Conservation (phyloP, 129 eudicot genomes). For the Centaurea solstitialis region DNA sequence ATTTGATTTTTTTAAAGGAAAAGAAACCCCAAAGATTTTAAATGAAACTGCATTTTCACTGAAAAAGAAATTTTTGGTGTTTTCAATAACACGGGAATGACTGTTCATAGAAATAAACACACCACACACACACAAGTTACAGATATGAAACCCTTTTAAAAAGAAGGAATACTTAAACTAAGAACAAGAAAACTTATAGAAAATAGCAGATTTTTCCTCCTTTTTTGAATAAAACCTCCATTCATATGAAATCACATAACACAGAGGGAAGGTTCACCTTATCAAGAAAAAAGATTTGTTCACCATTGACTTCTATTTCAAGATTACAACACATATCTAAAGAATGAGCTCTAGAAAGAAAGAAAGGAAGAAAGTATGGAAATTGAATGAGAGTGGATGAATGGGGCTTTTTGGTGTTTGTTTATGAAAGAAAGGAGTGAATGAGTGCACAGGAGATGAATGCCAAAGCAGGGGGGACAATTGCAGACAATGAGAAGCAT, state of each 20-base stretch:
- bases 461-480: conserved; percentile 17
- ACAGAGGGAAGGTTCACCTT: conserved; percentile 40
- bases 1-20: neutral
- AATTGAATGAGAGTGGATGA: neutral
- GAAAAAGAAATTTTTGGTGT: neutral
- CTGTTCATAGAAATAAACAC: neutral
- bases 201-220: neutral
- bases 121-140: neutral
- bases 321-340: conserved; percentile 38
- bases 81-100: neutral
- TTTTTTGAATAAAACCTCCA: neutral
- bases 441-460: conserved; percentile 37
- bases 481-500: conserved; percentile 35
- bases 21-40: neutral
- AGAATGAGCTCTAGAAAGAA: neutral
- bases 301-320: conserved; percentile 71
- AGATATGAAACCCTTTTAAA: neutral
- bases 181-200: neutral
- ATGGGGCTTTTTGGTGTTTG: conserved; percentile 12
- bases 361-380: neutral
- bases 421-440: conserved; percentile 13
- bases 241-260: neutral
- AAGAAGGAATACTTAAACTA: neutral
- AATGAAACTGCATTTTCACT: neutral
- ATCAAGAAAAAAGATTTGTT: conserved; percentile 46